Evolutionary conservation across 306 rosid genomes (phyloP).

Genomic region (Quercus gilva): DNA sequence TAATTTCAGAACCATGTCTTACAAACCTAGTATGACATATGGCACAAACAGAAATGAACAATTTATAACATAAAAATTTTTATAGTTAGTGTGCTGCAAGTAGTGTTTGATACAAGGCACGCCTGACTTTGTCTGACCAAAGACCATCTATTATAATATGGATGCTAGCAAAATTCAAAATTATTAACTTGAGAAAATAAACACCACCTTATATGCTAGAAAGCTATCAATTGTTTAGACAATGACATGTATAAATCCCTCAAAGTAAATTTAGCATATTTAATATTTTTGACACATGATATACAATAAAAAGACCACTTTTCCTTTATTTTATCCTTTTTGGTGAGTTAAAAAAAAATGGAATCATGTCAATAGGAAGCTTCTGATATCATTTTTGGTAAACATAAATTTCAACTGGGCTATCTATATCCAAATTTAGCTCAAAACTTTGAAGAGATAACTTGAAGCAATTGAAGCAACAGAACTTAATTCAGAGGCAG

Average conservation of each 20-base stretch:
- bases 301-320: background rate
- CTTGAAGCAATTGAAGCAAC: background rate
- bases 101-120: too few relatives aligned
- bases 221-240: background rate
- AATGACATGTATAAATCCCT: background rate
- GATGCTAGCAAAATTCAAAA: too few relatives aligned
- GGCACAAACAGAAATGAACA: too few relatives aligned
- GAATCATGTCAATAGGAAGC: background rate
- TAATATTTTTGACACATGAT: background rate
- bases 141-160: too few relatives aligned
- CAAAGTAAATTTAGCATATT: background rate
- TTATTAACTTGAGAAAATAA: too few relatives aligned
- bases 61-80: too few relatives aligned
- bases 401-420: background rate
- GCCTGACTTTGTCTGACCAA: too few relatives aligned
- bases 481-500: slow-evolving; percentile 17
- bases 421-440: background rate
- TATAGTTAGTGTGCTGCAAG: too few relatives aligned
- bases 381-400: background rate
- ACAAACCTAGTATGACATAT: background rate
- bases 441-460: background rate
- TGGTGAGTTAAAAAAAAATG: too few relatives aligned
- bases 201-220: background rate
- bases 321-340: too few relatives aligned
- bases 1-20: background rate